phyloP scores from a whole-genome alignment of 164 flowering plant species.

The Liriodendron chinense region DNA sequence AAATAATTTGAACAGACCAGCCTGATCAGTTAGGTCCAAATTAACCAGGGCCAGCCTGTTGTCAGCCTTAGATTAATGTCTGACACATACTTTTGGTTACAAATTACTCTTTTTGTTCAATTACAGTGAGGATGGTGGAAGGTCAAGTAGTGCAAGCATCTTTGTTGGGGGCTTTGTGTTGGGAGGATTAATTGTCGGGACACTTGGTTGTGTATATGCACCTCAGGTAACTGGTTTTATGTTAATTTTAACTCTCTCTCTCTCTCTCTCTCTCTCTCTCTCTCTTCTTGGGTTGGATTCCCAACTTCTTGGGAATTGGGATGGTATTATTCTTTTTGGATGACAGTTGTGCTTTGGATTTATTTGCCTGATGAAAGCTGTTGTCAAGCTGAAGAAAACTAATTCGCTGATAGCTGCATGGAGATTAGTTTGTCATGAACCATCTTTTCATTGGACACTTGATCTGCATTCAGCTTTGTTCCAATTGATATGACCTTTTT shows the following conservation, averaged over 20 bases:
- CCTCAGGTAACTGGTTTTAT: slow-evolving; percentile 61
- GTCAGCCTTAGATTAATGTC: too few species aligned
- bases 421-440: neutral
- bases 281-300: neutral
- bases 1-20: too few species aligned
- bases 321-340: neutral
- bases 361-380: neutral
- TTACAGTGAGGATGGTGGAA: slow-evolving; percentile 51
- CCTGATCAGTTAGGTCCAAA: too few species aligned
- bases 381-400: neutral
- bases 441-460: too few species aligned
- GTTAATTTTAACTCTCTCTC: neutral
- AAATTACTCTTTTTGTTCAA: neutral
- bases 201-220: slow-evolving; percentile 91
- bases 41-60: too few species aligned
- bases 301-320: neutral
- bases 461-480: too few species aligned
- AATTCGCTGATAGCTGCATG: neutral
- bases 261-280: too few species aligned
- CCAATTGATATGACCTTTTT: too few species aligned
- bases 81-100: neutral
- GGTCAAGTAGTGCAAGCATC: slow-evolving; percentile 53
- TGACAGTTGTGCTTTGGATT: neutral
- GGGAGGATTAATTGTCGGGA: slow-evolving; percentile 87
- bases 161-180: slow-evolving; percentile 90